Evolutionary conservation across 1,284 basidiomycete genomes (phyloP).

Genomic region (Somion occarium): DNA sequence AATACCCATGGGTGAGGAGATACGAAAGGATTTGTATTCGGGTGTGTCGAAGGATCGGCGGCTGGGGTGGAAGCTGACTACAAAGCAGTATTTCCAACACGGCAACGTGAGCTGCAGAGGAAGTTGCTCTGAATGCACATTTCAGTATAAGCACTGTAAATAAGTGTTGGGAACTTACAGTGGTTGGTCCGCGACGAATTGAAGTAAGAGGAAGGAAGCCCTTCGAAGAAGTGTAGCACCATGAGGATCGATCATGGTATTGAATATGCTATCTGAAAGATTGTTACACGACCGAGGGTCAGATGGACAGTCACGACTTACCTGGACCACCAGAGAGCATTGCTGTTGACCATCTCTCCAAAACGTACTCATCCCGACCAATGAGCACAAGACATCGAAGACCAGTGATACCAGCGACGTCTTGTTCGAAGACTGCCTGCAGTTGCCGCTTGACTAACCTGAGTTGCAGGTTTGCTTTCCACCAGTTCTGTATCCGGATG

Average conservation of each 20-base stretch:
- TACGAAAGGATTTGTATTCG: slow-evolving; percentile 26
- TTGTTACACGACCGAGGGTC: neutral
- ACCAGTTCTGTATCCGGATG: slow-evolving; percentile 62
- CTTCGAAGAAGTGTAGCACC: slow-evolving; percentile 57
- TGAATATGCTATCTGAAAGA: slow-evolving; percentile 37
- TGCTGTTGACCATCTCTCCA: slow-evolving; percentile 48
- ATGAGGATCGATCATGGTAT: slow-evolving; percentile 36
- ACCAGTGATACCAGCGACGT: slow-evolving; percentile 47
- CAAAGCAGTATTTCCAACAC: slow-evolving; percentile 37
- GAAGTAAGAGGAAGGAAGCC: slow-evolving; percentile 43
- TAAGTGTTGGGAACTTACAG: slow-evolving; percentile 33
- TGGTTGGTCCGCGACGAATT: slow-evolving; percentile 42
- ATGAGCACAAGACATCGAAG: slow-evolving; percentile 59
- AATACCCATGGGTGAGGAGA: slow-evolving; percentile 38
- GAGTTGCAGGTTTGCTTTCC: slow-evolving; percentile 45
- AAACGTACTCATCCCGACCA: slow-evolving; percentile 46
- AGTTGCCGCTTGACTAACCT: slow-evolving; percentile 38
- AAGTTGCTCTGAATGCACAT: slow-evolving; percentile 34
- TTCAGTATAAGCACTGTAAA: neutral
- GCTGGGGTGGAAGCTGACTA: slow-evolving; percentile 19
- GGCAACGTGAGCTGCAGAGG: slow-evolving; percentile 32
- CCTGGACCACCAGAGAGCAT: slow-evolving; percentile 38
- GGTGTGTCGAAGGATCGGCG: neutral
- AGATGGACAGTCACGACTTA: slow-evolving; percentile 13
- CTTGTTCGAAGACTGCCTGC: slow-evolving; percentile 39